Evolutionary conservation across 768 basidiomycete species (phyloP), one percentile per base, ranked within the genome.

Genomic region (Suillus subalutaceus): DNA sequence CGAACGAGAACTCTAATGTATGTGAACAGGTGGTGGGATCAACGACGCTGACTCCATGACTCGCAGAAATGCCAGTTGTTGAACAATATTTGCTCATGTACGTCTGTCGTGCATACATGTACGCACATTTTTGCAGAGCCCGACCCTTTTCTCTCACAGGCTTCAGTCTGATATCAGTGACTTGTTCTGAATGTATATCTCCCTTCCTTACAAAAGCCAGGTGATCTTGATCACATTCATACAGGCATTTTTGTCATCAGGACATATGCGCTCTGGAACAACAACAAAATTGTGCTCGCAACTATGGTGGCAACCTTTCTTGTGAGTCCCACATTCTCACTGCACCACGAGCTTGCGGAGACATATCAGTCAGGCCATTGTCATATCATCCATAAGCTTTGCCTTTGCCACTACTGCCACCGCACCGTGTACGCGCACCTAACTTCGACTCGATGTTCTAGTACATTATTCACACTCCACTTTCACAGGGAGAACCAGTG

Each of bases 191-290:
- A 26, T 40, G 57, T 58, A 58, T 23, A 23, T 40, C n/a, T 40
- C 7, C 38, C 13, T 53, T 8, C 38, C 15, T 32, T 9, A 18
- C 35, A 26, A 37, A 40, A n/a, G 3, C 6, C 23, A 3, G 1
- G 20, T 8, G 4, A 8, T 9, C 4, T 23, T 40, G n/a, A 58
- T 58, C n/a, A 4, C 6, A 23, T 38, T 23, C 4, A 16, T 16
- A 4, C 23, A 58, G 57, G 37, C 38, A 26, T 58, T 58, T 58
- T 58, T 8, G 15, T 58, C 15, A 20, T 58, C 15, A 40, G 57
- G n/a, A 58, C 57, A 4, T 58, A 20, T 38, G 38, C 57, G 35
- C 57, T 58, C 13, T 58, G 57, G 57, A 40, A 58, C 15, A 7
- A 58, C 57, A 58, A 58, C 15, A 58, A 13, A 58, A 15, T 58